A percentile compares a stretch with the other conserved stretches of the same genome.
These are phyloP conservation scores for Dicorynia guianensis DNA, from an alignment of 306 rosid species.

Conservation along the genomic window DNA sequence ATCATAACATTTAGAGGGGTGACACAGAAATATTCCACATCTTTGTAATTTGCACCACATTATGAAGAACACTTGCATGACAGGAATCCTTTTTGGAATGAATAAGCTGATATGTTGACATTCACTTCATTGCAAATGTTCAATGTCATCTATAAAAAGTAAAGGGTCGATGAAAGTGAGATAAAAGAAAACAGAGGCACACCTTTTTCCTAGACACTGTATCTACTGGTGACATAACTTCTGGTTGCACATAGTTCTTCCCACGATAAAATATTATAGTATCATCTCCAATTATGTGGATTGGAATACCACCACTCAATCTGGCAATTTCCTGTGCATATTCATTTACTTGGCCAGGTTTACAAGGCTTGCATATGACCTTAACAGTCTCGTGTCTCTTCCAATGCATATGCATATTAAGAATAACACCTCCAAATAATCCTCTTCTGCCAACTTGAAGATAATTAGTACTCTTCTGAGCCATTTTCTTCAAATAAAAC, in stretches of 20 bases:
- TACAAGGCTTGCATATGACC: constrained; percentile 84
- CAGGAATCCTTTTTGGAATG: constrained; percentile 36
- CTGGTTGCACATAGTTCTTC: constrained; percentile 80
- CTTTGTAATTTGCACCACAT: constrained; percentile 8
- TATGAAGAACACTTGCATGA: constrained; percentile 7
- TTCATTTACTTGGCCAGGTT: constrained; percentile 87
- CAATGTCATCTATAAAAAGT: constrained; percentile 4
- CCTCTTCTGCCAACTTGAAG: constrained; percentile 90
- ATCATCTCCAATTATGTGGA: constrained; percentile 83
- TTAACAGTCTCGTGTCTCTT: constrained; percentile 79
- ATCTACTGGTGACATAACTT: constrained; percentile 86
- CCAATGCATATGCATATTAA: constrained; percentile 96
- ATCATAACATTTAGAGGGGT: background rate
- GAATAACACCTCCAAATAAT: constrained; percentile 91
- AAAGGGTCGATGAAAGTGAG: constrained; percentile 17
- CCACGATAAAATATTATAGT: constrained; percentile 87
- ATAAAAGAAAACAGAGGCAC: constrained; percentile 39
- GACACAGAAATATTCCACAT: constrained; percentile 19
- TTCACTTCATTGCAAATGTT: constrained; percentile 15
- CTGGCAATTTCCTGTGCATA: constrained; percentile 87
- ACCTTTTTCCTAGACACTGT: constrained; percentile 93
- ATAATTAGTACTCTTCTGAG: constrained; percentile 91
- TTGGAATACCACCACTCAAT: constrained; percentile 90
- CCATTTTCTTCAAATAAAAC: constrained; percentile 87
- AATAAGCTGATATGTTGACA: constrained; percentile 22